Percentiles rank a stretch among this genome's conserved stretches.
Evolutionary conservation across 495 filamentous ascomycete genomes (phyloP).

Genomic region (Sphaerosporella brunnea): DNA sequence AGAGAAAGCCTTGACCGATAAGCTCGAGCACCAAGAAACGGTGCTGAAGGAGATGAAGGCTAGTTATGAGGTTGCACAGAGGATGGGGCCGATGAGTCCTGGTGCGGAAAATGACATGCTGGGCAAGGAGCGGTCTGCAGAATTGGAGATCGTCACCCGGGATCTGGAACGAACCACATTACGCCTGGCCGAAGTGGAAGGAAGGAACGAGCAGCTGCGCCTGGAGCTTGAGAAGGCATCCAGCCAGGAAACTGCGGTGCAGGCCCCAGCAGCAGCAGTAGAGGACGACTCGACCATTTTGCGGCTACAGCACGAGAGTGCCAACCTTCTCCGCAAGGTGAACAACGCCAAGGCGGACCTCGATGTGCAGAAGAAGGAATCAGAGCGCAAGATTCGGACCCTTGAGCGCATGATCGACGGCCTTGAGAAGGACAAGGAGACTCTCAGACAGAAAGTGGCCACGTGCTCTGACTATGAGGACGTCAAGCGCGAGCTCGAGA

Average conservation of each 20-base stretch:
- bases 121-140: slow-evolving; percentile 59
- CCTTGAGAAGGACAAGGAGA: slow-evolving; percentile 50
- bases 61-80: slow-evolving; percentile 88
- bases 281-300: slow-evolving; percentile 83
- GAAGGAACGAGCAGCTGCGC: slow-evolving; percentile 81
- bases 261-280: slow-evolving; percentile 16
- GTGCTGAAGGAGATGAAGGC: slow-evolving; percentile 88
- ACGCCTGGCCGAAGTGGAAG: slow-evolving; percentile 76
- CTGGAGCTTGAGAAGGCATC: slow-evolving; percentile 80
- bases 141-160: slow-evolving; percentile 79
- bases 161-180: slow-evolving; percentile 81
- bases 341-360: slow-evolving; percentile 67
- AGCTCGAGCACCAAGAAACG: slow-evolving; percentile 83
- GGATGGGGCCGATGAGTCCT: slow-evolving; percentile 41
- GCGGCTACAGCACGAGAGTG: slow-evolving; percentile 79
- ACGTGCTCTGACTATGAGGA: slow-evolving; percentile 93
- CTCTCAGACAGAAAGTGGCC: slow-evolving; percentile 57
- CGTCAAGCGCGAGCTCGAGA: slow-evolving; percentile 84
- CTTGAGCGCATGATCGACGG: slow-evolving; percentile 55
- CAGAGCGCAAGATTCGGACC: slow-evolving; percentile 51
- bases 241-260: slow-evolving; percentile 35
- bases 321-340: slow-evolving; percentile 66
- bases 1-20: slow-evolving; percentile 79
- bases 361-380: slow-evolving; percentile 53
- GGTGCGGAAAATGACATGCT: slow-evolving; percentile 21